Conservation (phyloP, 306 rosid species). For the Oemleria cerasiformis region DNA sequence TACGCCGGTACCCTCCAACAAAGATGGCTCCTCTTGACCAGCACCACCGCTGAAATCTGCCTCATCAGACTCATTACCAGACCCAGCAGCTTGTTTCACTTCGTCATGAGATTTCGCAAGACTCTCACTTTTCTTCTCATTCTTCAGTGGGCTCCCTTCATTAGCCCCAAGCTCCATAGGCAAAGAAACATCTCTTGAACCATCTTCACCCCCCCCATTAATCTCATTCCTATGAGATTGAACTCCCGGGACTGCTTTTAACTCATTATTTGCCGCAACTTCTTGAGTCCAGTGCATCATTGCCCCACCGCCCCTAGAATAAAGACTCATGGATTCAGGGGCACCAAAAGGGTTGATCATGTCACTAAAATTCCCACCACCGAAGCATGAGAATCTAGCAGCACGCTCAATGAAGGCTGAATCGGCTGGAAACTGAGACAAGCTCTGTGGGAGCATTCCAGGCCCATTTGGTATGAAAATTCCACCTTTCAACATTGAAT, state of each 20-base stretch:
- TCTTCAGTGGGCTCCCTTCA: constrained; percentile 53
- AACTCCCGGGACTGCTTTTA: constrained; percentile 36
- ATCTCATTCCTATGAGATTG: constrained; percentile 45
- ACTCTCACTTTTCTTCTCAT: constrained; percentile 53
- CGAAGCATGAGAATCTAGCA: constrained; percentile 78
- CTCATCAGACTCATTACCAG: constrained; percentile 66
- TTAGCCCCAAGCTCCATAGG: constrained; percentile 41
- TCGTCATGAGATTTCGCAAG: constrained; percentile 56
- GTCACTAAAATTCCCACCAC: constrained; percentile 58
- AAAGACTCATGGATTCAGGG: constrained; percentile 52
- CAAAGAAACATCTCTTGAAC: constrained; percentile 44
- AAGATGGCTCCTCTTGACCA: constrained; percentile 51
- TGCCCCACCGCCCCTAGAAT: constrained; percentile 37
- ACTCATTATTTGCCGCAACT: constrained; percentile 40
- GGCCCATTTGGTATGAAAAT: constrained; percentile 52
- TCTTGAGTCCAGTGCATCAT: constrained; percentile 45
- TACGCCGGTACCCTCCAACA: constrained; percentile 52
- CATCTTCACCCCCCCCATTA: constrained; percentile 43
- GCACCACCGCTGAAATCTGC: constrained; percentile 58
- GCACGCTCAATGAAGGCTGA: constrained; percentile 91
- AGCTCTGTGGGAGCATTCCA: constrained; percentile 52
- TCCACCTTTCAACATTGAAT: constrained; percentile 50
- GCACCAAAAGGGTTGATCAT: constrained; percentile 50
- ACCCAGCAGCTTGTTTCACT: constrained; percentile 44
- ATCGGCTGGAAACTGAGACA: constrained; percentile 86